Conservation (phyloP, 768 basidiomycete genomes). For the Suillus lakei region DNA sequence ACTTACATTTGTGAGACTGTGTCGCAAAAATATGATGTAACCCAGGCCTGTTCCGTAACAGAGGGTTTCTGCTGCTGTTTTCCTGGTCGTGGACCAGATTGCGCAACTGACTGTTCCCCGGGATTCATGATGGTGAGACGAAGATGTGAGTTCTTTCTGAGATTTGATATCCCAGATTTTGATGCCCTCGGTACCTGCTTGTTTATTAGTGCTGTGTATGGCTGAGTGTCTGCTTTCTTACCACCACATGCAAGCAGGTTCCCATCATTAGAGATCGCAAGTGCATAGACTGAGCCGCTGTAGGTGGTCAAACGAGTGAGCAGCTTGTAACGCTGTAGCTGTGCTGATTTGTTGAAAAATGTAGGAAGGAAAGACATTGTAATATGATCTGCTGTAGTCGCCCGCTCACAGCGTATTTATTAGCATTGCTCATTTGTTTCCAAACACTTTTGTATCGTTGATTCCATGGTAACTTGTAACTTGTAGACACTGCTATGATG, state of each 20-base stretch:
- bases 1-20: conserved; percentile 16
- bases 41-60: conserved; percentile 15
- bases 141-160: conserved; percentile 6
- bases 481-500: too few relatives aligned
- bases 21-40: conserved; percentile 10
- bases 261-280: conserved; percentile 10
- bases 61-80: conserved; percentile 4
- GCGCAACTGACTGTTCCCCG: conserved; percentile 6
- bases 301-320: conserved; percentile 2
- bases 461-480: not conserved
- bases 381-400: conserved; percentile 2
- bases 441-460: not conserved
- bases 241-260: conserved; percentile 8
- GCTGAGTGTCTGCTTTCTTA: not conserved
- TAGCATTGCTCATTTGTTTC: not conserved
- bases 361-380: not conserved
- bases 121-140: not conserved
- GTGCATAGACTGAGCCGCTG: not conserved
- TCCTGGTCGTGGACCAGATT: conserved; percentile 10
- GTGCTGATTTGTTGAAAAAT: not conserved
- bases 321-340: not conserved
- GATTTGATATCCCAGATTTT: conserved; percentile 10
- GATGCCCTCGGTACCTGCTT: conserved; percentile 9
- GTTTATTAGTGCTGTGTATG: not conserved
- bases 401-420: conserved; percentile 2